These are phyloP conservation scores for Ophiostoma perfectum DNA, from an alignment of 2,329 filamentous ascomycete genomes.

Conservation along the genomic window DNA sequence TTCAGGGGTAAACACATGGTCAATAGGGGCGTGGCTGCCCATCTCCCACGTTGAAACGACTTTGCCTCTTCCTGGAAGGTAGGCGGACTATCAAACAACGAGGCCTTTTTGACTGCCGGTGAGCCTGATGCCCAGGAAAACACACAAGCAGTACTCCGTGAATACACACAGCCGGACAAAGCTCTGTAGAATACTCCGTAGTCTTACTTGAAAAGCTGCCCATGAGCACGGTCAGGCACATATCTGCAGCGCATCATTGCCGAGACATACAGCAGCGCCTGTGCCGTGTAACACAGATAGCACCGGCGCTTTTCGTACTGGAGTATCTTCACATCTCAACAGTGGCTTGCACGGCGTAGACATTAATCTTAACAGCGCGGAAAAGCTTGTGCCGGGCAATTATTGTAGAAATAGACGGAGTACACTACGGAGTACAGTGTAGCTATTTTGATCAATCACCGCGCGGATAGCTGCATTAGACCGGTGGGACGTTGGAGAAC, in stretches of 20 bases:
- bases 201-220: too few relatives aligned
- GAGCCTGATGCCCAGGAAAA: not conserved
- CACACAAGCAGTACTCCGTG: too few relatives aligned
- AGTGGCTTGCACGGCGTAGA: too few relatives aligned
- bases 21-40: not conserved
- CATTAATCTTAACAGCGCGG: too few relatives aligned
- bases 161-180: too few relatives aligned
- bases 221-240: not conserved
- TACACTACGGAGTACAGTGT: too few relatives aligned
- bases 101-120: slow-evolving; percentile 6
- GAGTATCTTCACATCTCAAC: too few relatives aligned
- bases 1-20: slow-evolving; percentile 3
- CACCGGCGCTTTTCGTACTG: not conserved
- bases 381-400: too few relatives aligned
- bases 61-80: not conserved
- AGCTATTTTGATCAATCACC: not conserved
- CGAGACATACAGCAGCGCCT: not conserved
- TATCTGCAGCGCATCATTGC: not conserved
- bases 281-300: not conserved
- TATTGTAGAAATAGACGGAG: too few relatives aligned
- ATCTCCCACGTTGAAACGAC: not conserved
- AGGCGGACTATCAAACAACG: not conserved
- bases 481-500: slow-evolving; percentile 3
- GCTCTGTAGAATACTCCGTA: too few relatives aligned
- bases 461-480: slow-evolving; percentile 1